Conservation (phyloP, 495 filamentous ascomycete species). For the Aspergillus bertholletiae region DNA sequence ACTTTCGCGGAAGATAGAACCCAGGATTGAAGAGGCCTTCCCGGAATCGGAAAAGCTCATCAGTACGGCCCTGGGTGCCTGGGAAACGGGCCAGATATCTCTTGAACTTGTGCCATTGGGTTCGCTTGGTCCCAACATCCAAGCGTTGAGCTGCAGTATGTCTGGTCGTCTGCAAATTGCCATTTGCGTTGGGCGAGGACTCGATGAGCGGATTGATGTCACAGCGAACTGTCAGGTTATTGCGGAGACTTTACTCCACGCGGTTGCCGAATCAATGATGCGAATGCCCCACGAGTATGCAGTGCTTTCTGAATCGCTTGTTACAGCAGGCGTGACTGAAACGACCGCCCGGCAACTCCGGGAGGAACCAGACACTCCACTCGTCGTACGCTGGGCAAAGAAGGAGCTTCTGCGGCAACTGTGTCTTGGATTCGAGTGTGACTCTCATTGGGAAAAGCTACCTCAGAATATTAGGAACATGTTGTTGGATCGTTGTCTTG, state of each 20-base stretch:
- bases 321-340: conserved; percentile 37
- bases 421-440: conserved; percentile 40
- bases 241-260: conserved; percentile 54
- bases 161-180: conserved; percentile 34
- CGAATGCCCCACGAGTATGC: conserved; percentile 51
- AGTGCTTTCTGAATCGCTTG: conserved; percentile 42
- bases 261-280: conserved; percentile 46
- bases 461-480: conserved; percentile 30
- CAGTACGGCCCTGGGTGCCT: conserved; percentile 31
- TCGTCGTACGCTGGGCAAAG: conserved; percentile 39
- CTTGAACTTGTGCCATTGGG: conserved; percentile 45
- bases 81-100: conserved; percentile 40
- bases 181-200: conserved; percentile 37
- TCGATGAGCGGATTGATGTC: conserved; percentile 38
- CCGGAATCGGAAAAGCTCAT: conserved; percentile 40
- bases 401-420: conserved; percentile 40
- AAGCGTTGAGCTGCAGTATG: conserved; percentile 44
- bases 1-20: conserved; percentile 28
- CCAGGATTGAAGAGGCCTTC: conserved; percentile 42
- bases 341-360: conserved; percentile 35
- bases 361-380: conserved; percentile 29
- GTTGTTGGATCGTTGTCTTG: conserved; percentile 37
- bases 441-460: conserved; percentile 42
- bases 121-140: conserved; percentile 38
- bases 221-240: conserved; percentile 46